Percentiles rank a stretch among this genome's conserved stretches.
Evolutionary conservation across 2,329 filamentous ascomycete genomes (phyloP).

Genomic region (Beauveria varroae): DNA sequence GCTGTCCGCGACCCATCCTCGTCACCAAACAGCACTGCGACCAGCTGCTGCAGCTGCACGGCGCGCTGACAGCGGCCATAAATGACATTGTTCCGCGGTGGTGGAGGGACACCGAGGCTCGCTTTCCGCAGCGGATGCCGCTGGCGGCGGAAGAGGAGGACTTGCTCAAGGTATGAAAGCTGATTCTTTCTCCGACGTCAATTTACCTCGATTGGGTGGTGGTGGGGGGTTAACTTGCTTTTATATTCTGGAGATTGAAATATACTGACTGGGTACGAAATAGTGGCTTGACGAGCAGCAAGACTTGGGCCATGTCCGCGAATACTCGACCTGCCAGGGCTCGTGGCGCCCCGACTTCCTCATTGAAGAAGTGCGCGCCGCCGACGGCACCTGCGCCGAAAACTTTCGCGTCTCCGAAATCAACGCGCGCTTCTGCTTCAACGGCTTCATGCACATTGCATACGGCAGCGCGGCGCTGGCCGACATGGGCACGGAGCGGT

Average conservation of each 20-base stretch:
- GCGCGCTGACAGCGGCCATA: conserved; percentile 25
- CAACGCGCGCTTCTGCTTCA: conserved; percentile 34
- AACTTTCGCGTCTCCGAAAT: conserved; percentile 31
- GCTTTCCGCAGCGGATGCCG: conserved; percentile 27
- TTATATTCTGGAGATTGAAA: no score
- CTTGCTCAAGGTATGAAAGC: conserved; percentile 18
- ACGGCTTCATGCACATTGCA: conserved; percentile 25
- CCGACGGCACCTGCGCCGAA: conserved; percentile 14
- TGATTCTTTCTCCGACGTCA: neutral
- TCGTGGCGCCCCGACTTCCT: conserved; percentile 35
- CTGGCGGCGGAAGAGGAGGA: conserved; percentile 23
- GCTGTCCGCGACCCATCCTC: conserved; percentile 28
- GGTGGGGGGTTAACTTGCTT: no score
- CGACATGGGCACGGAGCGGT: conserved; percentile 9
- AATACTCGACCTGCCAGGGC: conserved; percentile 19
- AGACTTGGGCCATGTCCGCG: conserved; percentile 16
- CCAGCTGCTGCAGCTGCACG: conserved; percentile 23
- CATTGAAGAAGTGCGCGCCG: conserved; percentile 20
- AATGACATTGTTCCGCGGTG: conserved; percentile 30
- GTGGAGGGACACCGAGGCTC: conserved; percentile 27
- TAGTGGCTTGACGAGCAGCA: neutral
- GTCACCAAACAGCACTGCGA: conserved; percentile 22
- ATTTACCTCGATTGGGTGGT: no score
- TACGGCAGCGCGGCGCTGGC: conserved; percentile 25
- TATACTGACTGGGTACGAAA: neutral